Evolutionary conservation across 306 rosid genomes (phyloP), one percentile per base, ranked within the genome.

Genomic region (Arachis hypogaea): DNA sequence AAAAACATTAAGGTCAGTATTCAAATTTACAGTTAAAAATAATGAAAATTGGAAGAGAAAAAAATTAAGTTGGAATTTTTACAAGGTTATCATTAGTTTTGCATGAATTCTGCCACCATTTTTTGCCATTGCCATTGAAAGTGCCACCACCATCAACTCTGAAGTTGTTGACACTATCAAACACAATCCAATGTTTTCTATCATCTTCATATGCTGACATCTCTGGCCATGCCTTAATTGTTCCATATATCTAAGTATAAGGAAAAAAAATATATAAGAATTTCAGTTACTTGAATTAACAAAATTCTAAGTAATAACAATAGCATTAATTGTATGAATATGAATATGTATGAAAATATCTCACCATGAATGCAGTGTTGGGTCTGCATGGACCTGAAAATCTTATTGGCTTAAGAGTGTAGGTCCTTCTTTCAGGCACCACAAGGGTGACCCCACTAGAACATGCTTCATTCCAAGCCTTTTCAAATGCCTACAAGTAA

Each of bases 341-440:
- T 33, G 38, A 52, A 62, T 33, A 63, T 43, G 41, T 46, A 10
- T 33, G 38, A 33, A 33, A 33, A 33, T 33, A 33, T 73, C 91
- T 81, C 33, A 90, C 98, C 93, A 82, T 84, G 52, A 93, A 67
- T 9, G 82, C 86, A 61, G 91, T 43, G 16, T 60, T 58, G 72
- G 89, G 84, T 57, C 70, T 69, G 79, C 97, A 93, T 78, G 98
- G 97, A 73, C 98, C 98, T 22, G 97, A 87, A 61, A 93, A 93
- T 3, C 72, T 86, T 22, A 84, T 82, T 66, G 95, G 89, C 77
- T 87, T 90, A 55, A 93, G 84, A 77, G 49, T 60, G 75, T 88
- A 93, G 42, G 40, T 73, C 55, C 72, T 81, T 29, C 78, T 72
- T 56, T 59, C 60, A 28, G 98, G 93, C 8, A 93, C 93, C 74